phyloP scores from a whole-genome alignment of 2,329 filamentous ascomycete genomes.

The Furcasterigmium sp. region DNA sequence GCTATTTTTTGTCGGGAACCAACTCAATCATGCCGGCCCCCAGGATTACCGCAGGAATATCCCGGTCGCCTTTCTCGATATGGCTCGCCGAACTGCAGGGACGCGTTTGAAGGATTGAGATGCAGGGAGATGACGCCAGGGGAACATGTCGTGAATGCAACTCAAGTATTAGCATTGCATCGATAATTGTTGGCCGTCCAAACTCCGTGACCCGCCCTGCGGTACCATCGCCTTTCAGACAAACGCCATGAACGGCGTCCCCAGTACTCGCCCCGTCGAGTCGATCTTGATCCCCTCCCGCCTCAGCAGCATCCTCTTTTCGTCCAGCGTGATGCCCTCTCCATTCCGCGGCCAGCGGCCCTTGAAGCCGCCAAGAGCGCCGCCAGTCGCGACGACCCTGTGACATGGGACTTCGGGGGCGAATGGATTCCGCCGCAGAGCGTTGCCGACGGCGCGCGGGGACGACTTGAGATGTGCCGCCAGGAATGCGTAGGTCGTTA shows the following conservation, averaged over 20 bases:
- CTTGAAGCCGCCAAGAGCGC: slow-evolving; percentile 78
- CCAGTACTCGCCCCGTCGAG: slow-evolving; percentile 52
- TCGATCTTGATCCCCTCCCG: slow-evolving; percentile 63
- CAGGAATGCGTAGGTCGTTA: slow-evolving; percentile 74
- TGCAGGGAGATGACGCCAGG: too few species aligned
- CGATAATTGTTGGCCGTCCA: too few species aligned
- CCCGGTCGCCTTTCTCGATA: too few species aligned
- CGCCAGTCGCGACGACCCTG: slow-evolving; percentile 69
- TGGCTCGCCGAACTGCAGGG: too few species aligned
- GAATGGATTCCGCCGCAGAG: slow-evolving; percentile 73
- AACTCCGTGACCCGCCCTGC: too few species aligned
- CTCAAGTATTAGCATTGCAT: too few species aligned
- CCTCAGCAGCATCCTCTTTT: slow-evolving; percentile 57
- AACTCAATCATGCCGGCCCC: too few species aligned
- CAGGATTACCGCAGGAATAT: too few species aligned
- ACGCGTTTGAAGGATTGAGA: too few species aligned
- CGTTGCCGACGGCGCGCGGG: slow-evolving; percentile 72
- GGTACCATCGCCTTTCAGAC: too few species aligned
- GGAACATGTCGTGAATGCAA: too few species aligned
- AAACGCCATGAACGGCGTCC: slow-evolving; percentile 46
- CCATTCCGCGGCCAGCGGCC: slow-evolving; percentile 87
- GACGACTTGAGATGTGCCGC: slow-evolving; percentile 64
- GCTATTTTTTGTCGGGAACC: too few species aligned
- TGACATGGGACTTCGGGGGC: slow-evolving; percentile 80
- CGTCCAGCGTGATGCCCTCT: slow-evolving; percentile 53